A percentile compares a stretch with the other conserved stretches of the same genome.
These are phyloP conservation scores for Aureobasidium melanogenum DNA, from an alignment of 2,329 filamentous ascomycete genomes.

Conservation along the genomic window DNA sequence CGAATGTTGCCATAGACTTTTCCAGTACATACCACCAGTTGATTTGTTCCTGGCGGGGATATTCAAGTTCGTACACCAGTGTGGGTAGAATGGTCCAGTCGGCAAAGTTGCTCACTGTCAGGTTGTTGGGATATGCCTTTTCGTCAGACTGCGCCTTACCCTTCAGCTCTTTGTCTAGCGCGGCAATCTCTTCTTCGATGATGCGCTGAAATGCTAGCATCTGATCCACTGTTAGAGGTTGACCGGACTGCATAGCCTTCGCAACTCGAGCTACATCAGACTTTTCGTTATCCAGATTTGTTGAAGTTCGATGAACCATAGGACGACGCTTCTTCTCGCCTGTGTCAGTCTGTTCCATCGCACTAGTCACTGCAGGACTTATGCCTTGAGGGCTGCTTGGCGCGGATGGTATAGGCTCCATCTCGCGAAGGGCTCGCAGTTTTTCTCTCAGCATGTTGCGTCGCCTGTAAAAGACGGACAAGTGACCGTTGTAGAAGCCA, in stretches of 20 bases:
- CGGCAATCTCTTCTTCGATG: conserved; percentile 58
- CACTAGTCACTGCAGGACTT: conserved; percentile 4
- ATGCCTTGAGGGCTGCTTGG: conserved; percentile 26
- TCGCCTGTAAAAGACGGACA: conserved; percentile 48
- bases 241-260: conserved; percentile 50
- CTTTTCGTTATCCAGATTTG: conserved; percentile 37
- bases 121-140: conserved; percentile 58
- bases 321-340: conserved; percentile 21
- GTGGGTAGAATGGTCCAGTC: conserved; percentile 70
- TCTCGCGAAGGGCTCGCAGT: conserved; percentile 49
- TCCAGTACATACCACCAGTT: conserved; percentile 69
- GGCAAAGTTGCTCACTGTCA: conserved; percentile 51
- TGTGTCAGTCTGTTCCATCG: conserved; percentile 14
- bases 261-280: conserved; percentile 54
- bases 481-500: conserved; percentile 67
- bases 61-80: conserved; percentile 70
- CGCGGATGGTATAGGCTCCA: conserved; percentile 34
- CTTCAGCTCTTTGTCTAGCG: conserved; percentile 54
- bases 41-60: conserved; percentile 60
- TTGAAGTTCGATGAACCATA: conserved; percentile 31
- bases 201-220: conserved; percentile 55
- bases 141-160: conserved; percentile 47
- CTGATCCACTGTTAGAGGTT: conserved; percentile 54
- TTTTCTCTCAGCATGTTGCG: conserved; percentile 35
- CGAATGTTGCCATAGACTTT: conserved; percentile 61